Conservation (phyloP, 768 basidiomycete genomes). For the Mycena olivaceomarginata region DNA sequence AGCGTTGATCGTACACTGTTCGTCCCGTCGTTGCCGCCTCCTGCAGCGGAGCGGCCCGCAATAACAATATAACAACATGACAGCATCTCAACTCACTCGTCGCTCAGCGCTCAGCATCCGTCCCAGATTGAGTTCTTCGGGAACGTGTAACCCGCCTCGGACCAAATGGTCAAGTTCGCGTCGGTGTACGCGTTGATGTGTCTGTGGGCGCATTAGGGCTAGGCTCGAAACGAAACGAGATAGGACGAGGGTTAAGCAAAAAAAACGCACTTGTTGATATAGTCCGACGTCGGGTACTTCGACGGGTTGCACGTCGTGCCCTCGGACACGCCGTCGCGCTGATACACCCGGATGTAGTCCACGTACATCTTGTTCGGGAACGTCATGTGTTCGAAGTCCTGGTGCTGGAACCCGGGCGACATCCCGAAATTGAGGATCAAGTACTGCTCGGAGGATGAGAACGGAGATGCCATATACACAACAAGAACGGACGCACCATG, state of each 20-base stretch:
- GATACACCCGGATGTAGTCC: conserved; percentile 95
- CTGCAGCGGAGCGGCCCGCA: neutral
- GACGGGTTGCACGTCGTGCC: conserved; percentile 89
- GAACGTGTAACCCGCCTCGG: conserved; percentile 81
- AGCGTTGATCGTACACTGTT: conserved; percentile 5
- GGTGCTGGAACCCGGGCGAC: conserved; percentile 83
- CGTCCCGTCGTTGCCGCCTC: neutral
- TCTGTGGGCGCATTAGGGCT: conserved; percentile 48
- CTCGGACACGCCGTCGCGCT: conserved; percentile 81
- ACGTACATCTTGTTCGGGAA: conserved; percentile 91
- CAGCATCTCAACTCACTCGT: too few relatives aligned
- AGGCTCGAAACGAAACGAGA: neutral
- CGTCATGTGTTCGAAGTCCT: conserved; percentile 80
- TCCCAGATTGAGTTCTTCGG: conserved; percentile 74
- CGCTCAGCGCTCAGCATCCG: conserved; percentile 23
- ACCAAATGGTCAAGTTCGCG: conserved; percentile 94
- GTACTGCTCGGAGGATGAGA: conserved; percentile 67
- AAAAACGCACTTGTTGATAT: conserved; percentile 78
- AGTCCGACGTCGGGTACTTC: conserved; percentile 85
- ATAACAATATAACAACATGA: neutral
- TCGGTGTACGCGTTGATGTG: conserved; percentile 79
- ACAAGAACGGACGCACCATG: conserved; percentile 75
- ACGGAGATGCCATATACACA: neutral
- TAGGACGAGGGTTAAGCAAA: neutral
- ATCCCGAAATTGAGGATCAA: conserved; percentile 92